A percentile compares a stretch with the other conserved stretches of the same genome.
These are phyloP conservation scores for Jatropha podagrica DNA, from an alignment of 441 rosid genomes.

Conservation along the genomic window DNA sequence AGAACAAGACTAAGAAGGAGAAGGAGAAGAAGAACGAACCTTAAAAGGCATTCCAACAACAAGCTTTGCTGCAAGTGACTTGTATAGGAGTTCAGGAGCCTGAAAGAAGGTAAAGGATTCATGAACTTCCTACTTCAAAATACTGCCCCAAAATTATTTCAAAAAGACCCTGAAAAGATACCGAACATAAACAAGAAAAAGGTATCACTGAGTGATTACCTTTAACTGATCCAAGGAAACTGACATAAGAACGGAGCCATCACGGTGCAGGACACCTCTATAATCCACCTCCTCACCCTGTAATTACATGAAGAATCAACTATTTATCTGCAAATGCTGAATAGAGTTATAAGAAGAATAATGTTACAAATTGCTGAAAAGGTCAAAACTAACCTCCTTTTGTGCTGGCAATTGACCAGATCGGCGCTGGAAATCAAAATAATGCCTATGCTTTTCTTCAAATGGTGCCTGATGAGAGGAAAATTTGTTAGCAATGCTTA, in stretches of 20 bases:
- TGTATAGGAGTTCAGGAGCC: conserved; percentile 87
- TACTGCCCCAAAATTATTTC: neutral
- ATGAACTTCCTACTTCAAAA: neutral
- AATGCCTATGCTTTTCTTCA: conserved; percentile 87
- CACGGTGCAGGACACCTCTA: conserved; percentile 92
- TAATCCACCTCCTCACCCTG: conserved; percentile 96
- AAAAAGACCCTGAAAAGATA: neutral
- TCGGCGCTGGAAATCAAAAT: conserved; percentile 92
- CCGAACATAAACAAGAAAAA: conserved; percentile 5
- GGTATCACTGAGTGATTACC: conserved; percentile 36
- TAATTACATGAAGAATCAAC: conserved; percentile 20
- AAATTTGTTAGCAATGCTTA: conserved; percentile 12
- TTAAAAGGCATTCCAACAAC: conserved; percentile 90
- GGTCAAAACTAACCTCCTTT: conserved; percentile 63
- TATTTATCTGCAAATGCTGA: conserved; percentile 13
- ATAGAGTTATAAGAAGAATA: conserved; percentile 5
- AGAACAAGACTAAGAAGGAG: no score
- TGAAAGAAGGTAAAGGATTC: conserved; percentile 22
- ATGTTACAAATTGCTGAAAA: neutral
- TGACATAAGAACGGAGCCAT: conserved; percentile 94
- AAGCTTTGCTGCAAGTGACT: conserved; percentile 85
- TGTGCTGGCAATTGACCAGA: conserved; percentile 87
- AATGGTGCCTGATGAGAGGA: conserved; percentile 67
- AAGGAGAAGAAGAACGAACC: conserved; percentile 36
- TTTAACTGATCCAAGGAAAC: conserved; percentile 77